Conservation (phyloP, 2,329 filamentous ascomycete genomes). For the Neofusicoccum kwambonambiense region DNA sequence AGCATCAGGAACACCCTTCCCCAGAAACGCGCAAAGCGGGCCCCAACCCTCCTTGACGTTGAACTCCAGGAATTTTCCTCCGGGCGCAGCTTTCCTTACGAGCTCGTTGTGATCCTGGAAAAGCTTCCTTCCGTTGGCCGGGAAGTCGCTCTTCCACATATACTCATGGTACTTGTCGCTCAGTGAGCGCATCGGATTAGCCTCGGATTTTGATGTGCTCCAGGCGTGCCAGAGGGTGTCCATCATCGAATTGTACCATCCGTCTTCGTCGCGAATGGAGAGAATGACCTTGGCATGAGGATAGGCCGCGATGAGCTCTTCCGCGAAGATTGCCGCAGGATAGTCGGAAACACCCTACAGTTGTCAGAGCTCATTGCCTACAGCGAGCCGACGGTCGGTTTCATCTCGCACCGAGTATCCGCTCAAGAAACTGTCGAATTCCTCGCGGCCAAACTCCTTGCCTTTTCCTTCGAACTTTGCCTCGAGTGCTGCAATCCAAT, state of each 20-base stretch:
- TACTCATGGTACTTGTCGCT: not conserved
- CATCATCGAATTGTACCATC: constrained; percentile 13
- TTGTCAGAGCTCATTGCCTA: not conserved
- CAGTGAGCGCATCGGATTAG: not conserved
- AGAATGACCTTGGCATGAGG: constrained; percentile 24
- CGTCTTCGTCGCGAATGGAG: constrained; percentile 13
- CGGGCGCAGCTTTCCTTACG: constrained; percentile 24
- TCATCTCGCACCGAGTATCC: constrained; percentile 19
- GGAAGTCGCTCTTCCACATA: not conserved
- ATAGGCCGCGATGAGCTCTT: constrained; percentile 23
- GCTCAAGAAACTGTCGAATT: constrained; percentile 37
- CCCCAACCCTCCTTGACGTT: constrained; percentile 27
- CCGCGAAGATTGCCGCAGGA: constrained; percentile 21
- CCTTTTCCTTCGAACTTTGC: constrained; percentile 32
- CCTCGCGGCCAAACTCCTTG: constrained; percentile 27
- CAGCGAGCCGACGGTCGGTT: no score
- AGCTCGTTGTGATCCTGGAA: constrained; percentile 21
- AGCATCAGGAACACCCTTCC: constrained; percentile 23
- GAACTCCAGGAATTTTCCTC: constrained; percentile 29
- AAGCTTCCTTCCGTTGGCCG: not conserved
- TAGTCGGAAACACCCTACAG: constrained; percentile 20
- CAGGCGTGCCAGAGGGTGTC: not conserved
- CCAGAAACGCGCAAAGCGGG: constrained; percentile 31
- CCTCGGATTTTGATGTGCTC: not conserved
- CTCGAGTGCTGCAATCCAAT: constrained; percentile 15